A percentile compares a stretch with the other conserved stretches of the same genome.
These are phyloP conservation scores for Podospora anserina DNA, from an alignment of 495 filamentous ascomycete genomes.

Conservation along the genomic window DNA sequence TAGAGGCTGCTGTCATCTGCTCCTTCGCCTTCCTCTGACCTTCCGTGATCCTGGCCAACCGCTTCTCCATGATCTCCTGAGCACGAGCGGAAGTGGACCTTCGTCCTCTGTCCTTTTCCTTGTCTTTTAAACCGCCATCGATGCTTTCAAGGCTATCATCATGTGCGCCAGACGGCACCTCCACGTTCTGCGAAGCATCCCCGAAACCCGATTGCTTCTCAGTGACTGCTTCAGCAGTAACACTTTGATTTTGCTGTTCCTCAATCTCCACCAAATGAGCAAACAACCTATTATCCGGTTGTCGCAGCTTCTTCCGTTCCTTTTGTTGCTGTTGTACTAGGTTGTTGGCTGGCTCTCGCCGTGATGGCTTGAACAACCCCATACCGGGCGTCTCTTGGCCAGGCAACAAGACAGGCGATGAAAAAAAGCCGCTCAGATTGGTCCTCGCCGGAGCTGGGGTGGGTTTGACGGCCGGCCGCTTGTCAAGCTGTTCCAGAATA, in stretches of 20 bases:
- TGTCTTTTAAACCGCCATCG: background rate
- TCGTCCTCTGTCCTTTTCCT: background rate
- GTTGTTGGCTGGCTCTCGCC: background rate
- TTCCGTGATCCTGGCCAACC: constrained; percentile 7
- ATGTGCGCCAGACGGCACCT: constrained; percentile 27
- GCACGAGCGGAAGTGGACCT: background rate
- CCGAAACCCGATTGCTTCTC: constrained; percentile 30
- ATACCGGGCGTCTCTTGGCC: background rate
- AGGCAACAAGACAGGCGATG: constrained; percentile 44
- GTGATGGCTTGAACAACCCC: background rate
- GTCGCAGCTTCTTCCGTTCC: background rate
- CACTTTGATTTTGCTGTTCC: background rate
- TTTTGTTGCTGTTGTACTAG: background rate
- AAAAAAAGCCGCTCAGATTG: constrained; percentile 47
- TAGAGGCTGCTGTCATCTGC: background rate
- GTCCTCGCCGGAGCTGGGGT: constrained; percentile 6
- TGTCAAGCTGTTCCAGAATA: constrained; percentile 24
- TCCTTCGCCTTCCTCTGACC: background rate
- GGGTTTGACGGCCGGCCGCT: constrained; percentile 2
- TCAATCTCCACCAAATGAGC: constrained; percentile 4
- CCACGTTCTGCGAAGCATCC: constrained; percentile 22
- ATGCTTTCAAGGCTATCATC: background rate
- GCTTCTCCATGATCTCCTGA: too few species aligned
- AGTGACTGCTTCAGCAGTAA: constrained; percentile 28
- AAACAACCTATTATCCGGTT: constrained; percentile 14